These are phyloP conservation scores for Linnemannia schmuckeri DNA, from an alignment of 192 early-diverging fungal genomes.

Conservation along the genomic window DNA sequence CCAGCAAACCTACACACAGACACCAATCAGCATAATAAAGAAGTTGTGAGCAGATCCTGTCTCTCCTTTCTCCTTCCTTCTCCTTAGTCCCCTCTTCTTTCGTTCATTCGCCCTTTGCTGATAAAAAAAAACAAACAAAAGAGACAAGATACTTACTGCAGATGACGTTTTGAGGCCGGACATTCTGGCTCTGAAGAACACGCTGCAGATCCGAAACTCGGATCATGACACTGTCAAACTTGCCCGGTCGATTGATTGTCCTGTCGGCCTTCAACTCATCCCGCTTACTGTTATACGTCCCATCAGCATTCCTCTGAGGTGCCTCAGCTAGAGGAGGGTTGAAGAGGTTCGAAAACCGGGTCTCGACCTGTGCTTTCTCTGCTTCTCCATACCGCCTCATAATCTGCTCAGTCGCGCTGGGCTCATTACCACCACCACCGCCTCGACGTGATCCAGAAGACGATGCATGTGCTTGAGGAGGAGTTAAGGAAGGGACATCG, in stretches of 20 bases:
- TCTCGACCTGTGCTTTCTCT: constrained; percentile 42
- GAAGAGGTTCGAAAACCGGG: constrained; percentile 29
- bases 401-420: neutral
- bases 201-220: constrained; percentile 82
- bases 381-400: constrained; percentile 42
- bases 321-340: constrained; percentile 24
- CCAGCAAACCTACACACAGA: constrained; percentile 18
- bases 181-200: constrained; percentile 80
- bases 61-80: too few relatives aligned
- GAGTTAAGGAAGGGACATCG: neutral
- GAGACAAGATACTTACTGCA: constrained; percentile 67
- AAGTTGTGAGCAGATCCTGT: too few relatives aligned
- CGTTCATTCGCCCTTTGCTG: neutral
- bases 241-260: constrained; percentile 41
- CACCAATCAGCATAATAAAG: neutral
- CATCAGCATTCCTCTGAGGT: neutral
- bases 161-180: constrained; percentile 84
- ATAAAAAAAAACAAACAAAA: neutral
- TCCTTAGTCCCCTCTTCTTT: neutral
- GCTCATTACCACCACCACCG: neutral
- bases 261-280: constrained; percentile 49
- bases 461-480: neutral
- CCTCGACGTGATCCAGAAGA: neutral
- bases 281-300: neutral
- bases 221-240: constrained; percentile 76